Evolutionary conservation across 1,284 basidiomycete species (phyloP), one percentile per base, ranked within the genome.

Genomic region (Hymenochaete sp.): DNA sequence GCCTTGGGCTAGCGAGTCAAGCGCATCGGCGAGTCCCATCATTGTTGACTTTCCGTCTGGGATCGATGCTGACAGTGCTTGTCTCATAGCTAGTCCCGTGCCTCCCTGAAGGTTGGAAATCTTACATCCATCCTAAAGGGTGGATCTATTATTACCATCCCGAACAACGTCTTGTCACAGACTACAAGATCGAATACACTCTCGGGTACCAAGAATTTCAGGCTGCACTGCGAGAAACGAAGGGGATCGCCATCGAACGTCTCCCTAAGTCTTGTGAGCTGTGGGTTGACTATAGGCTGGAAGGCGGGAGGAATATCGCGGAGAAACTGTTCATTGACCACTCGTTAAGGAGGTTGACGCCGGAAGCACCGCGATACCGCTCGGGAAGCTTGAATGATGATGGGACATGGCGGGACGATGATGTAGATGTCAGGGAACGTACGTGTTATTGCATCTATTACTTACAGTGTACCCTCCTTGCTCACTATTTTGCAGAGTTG

Each of bases 71-170:
- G n/a, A n/a, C n/a, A n/a, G n/a, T n/a, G n/a, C n/a, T n/a, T 40
- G 32, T 16, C 42, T n/a, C 3, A 9, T 24, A 44, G 8, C 2
- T 37, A 24, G 16, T 28, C 48, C 38, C n/a, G 44, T 45, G 26
- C 11, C 33, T 48, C 13, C 49, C 49, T 27, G 26, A 21, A 8
- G 49, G 42, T 9, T 51, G 46, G 46, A 39, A 44, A 9, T 40
- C 45, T 5, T 44, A 51, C 25, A 43, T 48, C 37, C 49, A 51
- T 21, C 49, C 49, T 8, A 47, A 44, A 31, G 49, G 49, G 10
- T 51, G 49, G 49, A 24, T 48, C 5, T 51, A 51, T 29, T 51
- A 51, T 26, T 48, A 40, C 16, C 44, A 51, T 42, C 49, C 46
- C 18, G 39, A 42, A 24, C 31, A 40, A 10, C 46, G 47, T 22